phyloP scores from a whole-genome alignment of 257 asterid genomes.

The Solanum tarijense region DNA sequence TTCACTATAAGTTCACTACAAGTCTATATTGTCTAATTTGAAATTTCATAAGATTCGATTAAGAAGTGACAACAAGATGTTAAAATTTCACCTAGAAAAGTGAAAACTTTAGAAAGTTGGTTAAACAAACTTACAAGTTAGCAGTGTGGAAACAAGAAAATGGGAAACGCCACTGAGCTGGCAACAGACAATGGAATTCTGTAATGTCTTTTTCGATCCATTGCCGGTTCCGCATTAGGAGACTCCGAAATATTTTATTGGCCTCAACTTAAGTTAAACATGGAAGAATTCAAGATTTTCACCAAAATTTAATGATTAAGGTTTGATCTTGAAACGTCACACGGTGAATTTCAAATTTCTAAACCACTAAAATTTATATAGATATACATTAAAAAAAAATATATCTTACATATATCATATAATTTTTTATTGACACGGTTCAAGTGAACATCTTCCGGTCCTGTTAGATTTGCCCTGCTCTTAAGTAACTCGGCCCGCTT shows the following conservation, averaged over 20 bases:
- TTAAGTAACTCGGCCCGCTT: neutral
- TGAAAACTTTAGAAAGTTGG: neutral
- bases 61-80: neutral
- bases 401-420: neutral
- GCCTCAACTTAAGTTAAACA: neutral
- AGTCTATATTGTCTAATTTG: neutral
- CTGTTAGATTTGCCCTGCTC: no score
- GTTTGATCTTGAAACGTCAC: neutral
- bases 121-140: neutral
- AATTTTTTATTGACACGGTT: no score
- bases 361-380: neutral
- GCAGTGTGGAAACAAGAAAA: neutral
- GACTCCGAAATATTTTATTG: neutral
- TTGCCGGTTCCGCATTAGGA: neutral
- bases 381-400: neutral
- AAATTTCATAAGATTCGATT: neutral
- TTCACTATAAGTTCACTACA: neutral
- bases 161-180: neutral
- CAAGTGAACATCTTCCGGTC: no score
- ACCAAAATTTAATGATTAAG: neutral
- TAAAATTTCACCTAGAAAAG: neutral
- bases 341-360: neutral
- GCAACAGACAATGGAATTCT: neutral
- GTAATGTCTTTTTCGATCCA: neutral
- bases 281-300: neutral